Evolutionary conservation across 177 flowering plant genomes (phyloP).

Genomic region (Vitis hybrid): DNA sequence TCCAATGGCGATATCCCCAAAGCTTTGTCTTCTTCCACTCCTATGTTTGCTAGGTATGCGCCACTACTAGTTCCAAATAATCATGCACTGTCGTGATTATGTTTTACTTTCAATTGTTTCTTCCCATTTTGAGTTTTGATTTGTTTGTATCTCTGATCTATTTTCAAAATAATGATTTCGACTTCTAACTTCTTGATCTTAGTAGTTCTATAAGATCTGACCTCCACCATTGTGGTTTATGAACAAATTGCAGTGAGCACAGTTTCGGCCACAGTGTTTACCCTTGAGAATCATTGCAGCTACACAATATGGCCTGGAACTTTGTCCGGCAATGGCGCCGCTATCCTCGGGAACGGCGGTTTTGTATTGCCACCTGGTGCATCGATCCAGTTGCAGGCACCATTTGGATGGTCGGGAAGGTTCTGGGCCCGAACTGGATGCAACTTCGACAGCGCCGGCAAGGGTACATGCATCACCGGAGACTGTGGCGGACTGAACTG

Average conservation of each 20-base stretch:
- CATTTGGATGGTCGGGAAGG: slow-evolving; percentile 86
- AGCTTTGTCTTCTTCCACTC: slow-evolving; percentile 14
- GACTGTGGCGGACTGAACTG: slow-evolving; percentile 71
- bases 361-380: slow-evolving; percentile 49
- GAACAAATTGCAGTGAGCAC: slow-evolving; percentile 27
- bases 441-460: slow-evolving; percentile 64
- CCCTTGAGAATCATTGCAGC: slow-evolving; percentile 60
- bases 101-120: background rate
- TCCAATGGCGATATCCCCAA: slow-evolving; percentile 15
- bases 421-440: slow-evolving; percentile 91
- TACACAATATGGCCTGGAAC: slow-evolving; percentile 87
- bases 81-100: no score
- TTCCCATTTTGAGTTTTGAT: background rate
- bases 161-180: background rate
- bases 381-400: slow-evolving; percentile 49
- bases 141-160: background rate
- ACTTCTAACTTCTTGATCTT: background rate
- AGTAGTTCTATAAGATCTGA: no score
- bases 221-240: background rate
- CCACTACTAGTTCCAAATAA: no score
- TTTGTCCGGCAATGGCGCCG: slow-evolving; percentile 58
- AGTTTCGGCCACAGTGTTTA: slow-evolving; percentile 56
- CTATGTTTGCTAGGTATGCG: slow-evolving; percentile 18
- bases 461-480: slow-evolving; percentile 76
- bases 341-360: slow-evolving; percentile 64